Evolutionary conservation across 495 filamentous ascomycete genomes (phyloP), one percentile per base, ranked within the genome.

Genomic region (Sordaria brevicollis): DNA sequence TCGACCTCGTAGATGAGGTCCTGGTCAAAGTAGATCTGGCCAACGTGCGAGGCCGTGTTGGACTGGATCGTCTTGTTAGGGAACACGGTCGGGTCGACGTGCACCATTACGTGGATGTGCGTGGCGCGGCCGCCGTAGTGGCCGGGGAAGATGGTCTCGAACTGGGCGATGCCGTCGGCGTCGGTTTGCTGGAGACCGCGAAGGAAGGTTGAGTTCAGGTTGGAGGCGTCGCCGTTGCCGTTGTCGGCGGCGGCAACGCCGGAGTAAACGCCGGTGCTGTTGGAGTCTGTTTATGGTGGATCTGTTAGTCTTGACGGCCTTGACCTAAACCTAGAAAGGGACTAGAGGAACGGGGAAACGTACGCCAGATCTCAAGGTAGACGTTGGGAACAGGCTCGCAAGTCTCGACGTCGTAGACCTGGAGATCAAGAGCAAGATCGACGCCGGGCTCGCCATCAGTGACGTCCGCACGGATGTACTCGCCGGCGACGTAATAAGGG

Each of bases 11-110:
- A 76, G 71, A 86, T 83, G 21, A 90, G 83, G 35, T 80, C 82
- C 73, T 90, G 83, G 67, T 86, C 86, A 78, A 85, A 91, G 84
- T 88, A 91, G 15, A 90, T 71, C 76, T 91, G 88, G 69, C 88
- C 79, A 68, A 89, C 80, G 75, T 91, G 86, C n/a, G 81, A 78
- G 49, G 86, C 77, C 5, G 73, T 74, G 21, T 67, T 81, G 19
- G 78, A 76, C 9, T 83, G 78, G 39, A 85, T 72, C 19, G 83
- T 87, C 72, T 80, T 80, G 77, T 88, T 89, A 15, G 76, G 69
- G 38, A 79, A 69, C 3, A 82, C 66, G 0, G 74, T 80, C 5
- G 80, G 83, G 67, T 84, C 79, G 36, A 78, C 62, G 73, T 87
- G 86, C 1, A 81, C 81, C 41, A 86, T 76, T 66, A 85, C 69